Evolutionary conservation across 805 yeast species (phyloP).

Genomic region (Candida endomychidarum): DNA sequence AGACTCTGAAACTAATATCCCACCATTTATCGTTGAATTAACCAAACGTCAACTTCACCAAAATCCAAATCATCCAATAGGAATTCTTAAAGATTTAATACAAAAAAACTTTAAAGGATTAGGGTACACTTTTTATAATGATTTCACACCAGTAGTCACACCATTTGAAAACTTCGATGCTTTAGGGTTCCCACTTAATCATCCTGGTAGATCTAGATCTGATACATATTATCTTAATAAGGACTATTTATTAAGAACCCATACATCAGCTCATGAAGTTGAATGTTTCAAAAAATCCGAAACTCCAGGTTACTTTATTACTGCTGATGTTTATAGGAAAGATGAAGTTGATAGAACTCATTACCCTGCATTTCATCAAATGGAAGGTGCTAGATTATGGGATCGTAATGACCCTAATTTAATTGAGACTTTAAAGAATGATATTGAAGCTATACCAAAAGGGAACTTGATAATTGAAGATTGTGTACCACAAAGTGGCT

Average conservation of each 20-base stretch:
- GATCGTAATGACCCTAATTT: conserved; percentile 49
- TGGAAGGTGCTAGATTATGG: conserved; percentile 97
- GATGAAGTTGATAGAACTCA: conserved; percentile 96
- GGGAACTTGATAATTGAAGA: conserved; percentile 78
- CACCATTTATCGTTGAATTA: conserved; percentile 66
- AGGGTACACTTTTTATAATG: conserved; percentile 76
- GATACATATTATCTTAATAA: conserved; percentile 91
- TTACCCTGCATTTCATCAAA: conserved; percentile 95
- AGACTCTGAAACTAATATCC: conserved; percentile 85
- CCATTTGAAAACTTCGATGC: conserved; percentile 86
- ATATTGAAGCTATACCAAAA: conserved; percentile 63
- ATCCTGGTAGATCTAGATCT: conserved; percentile 88
- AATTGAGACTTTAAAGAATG: conserved; percentile 38
- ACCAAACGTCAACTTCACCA: conserved; percentile 75
- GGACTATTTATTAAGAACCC: conserved; percentile 76
- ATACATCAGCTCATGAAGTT: conserved; percentile 94
- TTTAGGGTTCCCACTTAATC: conserved; percentile 86
- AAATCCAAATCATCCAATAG: conserved; percentile 81
- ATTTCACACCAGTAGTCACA: conserved; percentile 81
- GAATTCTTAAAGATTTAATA: conserved; percentile 73
- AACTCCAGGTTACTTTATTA: conserved; percentile 85
- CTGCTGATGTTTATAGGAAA: conserved; percentile 94
- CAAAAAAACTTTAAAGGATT: conserved; percentile 63
- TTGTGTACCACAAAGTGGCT: conserved; percentile 37
- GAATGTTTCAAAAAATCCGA: conserved; percentile 68